Evolutionary conservation across 768 basidiomycete genomes (phyloP), one percentile per base, ranked within the genome.

Genomic region (Boletus eberwhitei): DNA sequence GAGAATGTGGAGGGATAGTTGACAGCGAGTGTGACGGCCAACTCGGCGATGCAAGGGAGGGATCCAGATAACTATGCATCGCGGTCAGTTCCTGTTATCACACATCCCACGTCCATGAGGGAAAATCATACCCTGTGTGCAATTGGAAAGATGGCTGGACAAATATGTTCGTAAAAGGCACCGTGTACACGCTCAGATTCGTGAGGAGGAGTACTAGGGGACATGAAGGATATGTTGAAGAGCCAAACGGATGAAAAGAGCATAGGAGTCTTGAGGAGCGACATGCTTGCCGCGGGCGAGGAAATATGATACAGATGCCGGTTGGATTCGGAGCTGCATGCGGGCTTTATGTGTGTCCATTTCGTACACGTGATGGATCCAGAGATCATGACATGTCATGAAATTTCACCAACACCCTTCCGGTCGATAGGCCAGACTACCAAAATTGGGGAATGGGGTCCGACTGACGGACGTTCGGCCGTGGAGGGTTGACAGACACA

Each of bases 41-140:
- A 37, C 41, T 71, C 69, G 19, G 69, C 67, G 19, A 69, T 31
- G 44, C 69, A 71, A 5, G 67, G 67, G 16, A 69, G 57, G 32
- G 67, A 71, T 2, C 59, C 67, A 6, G 69, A 62, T 17, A 66
- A 32, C 67, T 68, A 48, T 29, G 5, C 6, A 8, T 17, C n/a
- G 26, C 26, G 22, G 14, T 64, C 21, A 67, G 51, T 19, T 31
- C 37, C n/a, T 22, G 7, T 11, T 14, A 19, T n/a, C 19, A 14
- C 16, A 13, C 21, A n/a, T 5, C 17, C 5, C 26, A 38, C 16
- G 8, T 14, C 16, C 21, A n/a, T 6, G 21, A 13, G n/a, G 14
- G 6, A 21, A 38, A 50, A 14, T 13, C 46, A 14, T 66, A 69
- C 69, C 58, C 58, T 64, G 21, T 69, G 67, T 17, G 56, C 44